These are phyloP conservation scores for Ceratobasidium sp. DNA, from an alignment of 1,284 basidiomycete species.

Conservation along the genomic window DNA sequence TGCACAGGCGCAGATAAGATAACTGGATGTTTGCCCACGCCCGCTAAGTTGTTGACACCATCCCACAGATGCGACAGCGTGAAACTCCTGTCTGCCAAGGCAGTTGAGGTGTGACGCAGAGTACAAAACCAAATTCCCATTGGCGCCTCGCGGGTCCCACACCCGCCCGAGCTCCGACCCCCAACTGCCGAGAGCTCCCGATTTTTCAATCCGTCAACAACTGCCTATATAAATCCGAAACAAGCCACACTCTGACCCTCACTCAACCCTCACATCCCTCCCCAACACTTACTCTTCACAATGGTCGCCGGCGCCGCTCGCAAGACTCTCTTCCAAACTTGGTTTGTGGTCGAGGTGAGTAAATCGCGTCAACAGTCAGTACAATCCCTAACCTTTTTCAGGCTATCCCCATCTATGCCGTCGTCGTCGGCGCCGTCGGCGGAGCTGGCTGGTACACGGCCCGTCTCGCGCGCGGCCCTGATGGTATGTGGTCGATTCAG, in stretches of 20 bases:
- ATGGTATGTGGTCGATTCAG: conserved; percentile 60
- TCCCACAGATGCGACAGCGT: neutral
- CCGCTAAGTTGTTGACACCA: no score
- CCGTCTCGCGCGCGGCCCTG: conserved; percentile 76
- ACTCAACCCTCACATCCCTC: conserved; percentile 3
- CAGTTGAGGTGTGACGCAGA: conserved; percentile 2
- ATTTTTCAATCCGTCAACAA: conserved; percentile 14
- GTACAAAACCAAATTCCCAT: neutral
- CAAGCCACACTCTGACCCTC: conserved; percentile 10
- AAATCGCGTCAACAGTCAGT: neutral
- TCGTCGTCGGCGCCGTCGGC: conserved; percentile 70
- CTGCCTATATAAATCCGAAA: conserved; percentile 16
- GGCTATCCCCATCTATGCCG: conserved; percentile 81
- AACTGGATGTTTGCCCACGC: no score
- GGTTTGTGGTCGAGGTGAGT: conserved; percentile 82
- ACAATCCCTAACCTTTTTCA: conserved; percentile 50
- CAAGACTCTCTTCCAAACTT: conserved; percentile 56
- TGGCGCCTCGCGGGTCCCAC: conserved; percentile 25
- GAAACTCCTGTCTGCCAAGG: neutral
- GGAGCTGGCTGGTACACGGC: conserved; percentile 65
- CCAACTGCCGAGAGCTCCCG: conserved; percentile 9
- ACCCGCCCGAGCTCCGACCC: conserved; percentile 11
- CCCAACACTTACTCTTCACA: neutral
- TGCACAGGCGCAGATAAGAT: no score
- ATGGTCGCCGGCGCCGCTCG: conserved; percentile 42